phyloP scores from a whole-genome alignment of 1,139 yeast genomes.

The Eremothecium cymbalariae region DNA sequence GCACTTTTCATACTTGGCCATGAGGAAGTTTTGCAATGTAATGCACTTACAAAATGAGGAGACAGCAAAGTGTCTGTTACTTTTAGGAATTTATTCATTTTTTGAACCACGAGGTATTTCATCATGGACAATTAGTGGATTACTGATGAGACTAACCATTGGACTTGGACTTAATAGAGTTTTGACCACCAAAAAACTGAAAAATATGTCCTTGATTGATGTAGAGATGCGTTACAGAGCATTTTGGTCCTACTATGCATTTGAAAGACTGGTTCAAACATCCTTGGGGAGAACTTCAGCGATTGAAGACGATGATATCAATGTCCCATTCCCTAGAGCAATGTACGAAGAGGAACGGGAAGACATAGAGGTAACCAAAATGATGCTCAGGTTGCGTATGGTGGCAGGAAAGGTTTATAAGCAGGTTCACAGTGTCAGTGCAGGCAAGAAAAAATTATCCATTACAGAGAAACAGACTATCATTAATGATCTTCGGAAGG shows the following conservation, averaged over 20 bases:
- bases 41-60: conserved; percentile 34
- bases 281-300: conserved; percentile 41
- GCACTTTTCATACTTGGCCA: conserved; percentile 33
- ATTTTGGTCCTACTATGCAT: conserved; percentile 45
- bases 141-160: conserved; percentile 37
- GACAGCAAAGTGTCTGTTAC: conserved; percentile 35
- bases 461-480: conserved; percentile 30
- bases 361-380: conserved; percentile 35
- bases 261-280: conserved; percentile 40
- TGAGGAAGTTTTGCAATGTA: conserved; percentile 33
- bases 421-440: conserved; percentile 38
- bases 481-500: conserved; percentile 32
- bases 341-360: conserved; percentile 35
- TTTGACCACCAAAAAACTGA: conserved; percentile 26
- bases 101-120: conserved; percentile 39
- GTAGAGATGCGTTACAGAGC: conserved; percentile 39
- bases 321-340: conserved; percentile 37
- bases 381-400: conserved; percentile 36
- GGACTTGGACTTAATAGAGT: conserved; percentile 40
- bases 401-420: conserved; percentile 39
- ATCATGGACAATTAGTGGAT: conserved; percentile 44
- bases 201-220: conserved; percentile 29
- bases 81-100: conserved; percentile 41
- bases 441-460: conserved; percentile 26
- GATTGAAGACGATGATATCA: conserved; percentile 41